Evolutionary conservation across 1,139 yeast species (phyloP), one percentile per base, ranked within the genome.

Genomic region (Meyerozyma carpophila): DNA sequence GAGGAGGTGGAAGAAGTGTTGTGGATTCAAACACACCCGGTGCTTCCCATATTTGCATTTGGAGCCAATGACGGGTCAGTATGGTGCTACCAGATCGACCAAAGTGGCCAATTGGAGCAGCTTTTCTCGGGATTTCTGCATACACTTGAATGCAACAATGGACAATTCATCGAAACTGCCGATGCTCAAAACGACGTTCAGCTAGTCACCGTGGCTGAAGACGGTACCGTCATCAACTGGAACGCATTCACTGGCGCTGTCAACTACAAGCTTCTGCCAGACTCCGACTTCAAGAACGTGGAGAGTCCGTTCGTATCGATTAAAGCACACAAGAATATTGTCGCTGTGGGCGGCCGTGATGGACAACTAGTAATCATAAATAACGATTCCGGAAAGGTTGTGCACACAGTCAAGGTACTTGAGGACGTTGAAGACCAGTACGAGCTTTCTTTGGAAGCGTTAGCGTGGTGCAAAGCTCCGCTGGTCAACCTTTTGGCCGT

Each of bases 41-140:
- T 71, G 24, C 60, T 65, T 51, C 75, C 79, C 27, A 77, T 82
- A 45, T 88, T 93, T 68, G 97, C 98, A n/a, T 88, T 89, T 58
- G 98, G 98, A 47, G 93, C 91, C 34, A 72, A 73, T 9, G 97
- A 91, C 62, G 98, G 98, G 2, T 84, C 96, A 0, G 95, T 91
- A 11, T 93, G 97, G 96, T 90, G 86, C 28, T 93, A 89, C 61
- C 86, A 84, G 56, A 75, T 90, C 40, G 84, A 80, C 51, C 78
- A 78, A 37, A 63, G 74, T 41, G 76, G 76, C 44, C 64, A 75
- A n/a, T 62, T 82, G 46, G 84, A 77, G 38, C 88, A 84, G 60
- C 66, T 89, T 39, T 83, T 90, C 79, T 81, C 90, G 39, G 93
- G 95, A 25, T 84, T 81, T 59, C 79, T 83, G 29, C 97, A 88